Conservation (phyloP, 2,329 filamentous ascomycete species). For the Colletotrichum zoysiae region DNA sequence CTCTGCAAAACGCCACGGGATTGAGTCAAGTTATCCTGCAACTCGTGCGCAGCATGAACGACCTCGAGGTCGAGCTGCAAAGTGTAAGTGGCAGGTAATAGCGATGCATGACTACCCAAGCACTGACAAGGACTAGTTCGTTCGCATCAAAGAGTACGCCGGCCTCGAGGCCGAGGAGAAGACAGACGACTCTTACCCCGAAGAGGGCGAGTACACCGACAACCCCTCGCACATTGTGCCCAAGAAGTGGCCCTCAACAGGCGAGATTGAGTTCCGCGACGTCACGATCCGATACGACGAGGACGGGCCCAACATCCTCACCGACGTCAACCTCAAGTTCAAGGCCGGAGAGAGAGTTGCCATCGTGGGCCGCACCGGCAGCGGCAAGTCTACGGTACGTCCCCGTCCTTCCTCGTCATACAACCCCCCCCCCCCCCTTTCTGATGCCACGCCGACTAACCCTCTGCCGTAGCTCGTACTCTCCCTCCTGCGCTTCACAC, state of each 20-base stretch:
- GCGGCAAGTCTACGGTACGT: slow-evolving; percentile 83
- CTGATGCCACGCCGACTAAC: neutral
- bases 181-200: slow-evolving; percentile 54
- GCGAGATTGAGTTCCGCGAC: slow-evolving; percentile 64
- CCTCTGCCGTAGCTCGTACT: slow-evolving; percentile 54
- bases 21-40: slow-evolving; percentile 64
- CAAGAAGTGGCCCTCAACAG: slow-evolving; percentile 58
- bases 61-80: slow-evolving; percentile 69
- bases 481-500: slow-evolving; percentile 67
- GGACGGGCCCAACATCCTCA: slow-evolving; percentile 62
- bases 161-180: slow-evolving; percentile 60
- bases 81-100: slow-evolving; percentile 55
- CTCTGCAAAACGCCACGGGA: slow-evolving; percentile 67
- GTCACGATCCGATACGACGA: slow-evolving; percentile 63
- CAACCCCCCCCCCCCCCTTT: too few species aligned
- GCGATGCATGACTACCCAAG: neutral
- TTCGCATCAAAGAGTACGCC: slow-evolving; percentile 63
- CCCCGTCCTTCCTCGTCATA: neutral
- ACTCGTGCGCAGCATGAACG: slow-evolving; percentile 67
- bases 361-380: slow-evolving; percentile 84
- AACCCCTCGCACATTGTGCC: slow-evolving; percentile 54
- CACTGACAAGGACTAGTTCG: slow-evolving; percentile 53
- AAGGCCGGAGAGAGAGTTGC: slow-evolving; percentile 80
- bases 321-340: slow-evolving; percentile 63
- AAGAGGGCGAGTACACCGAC: slow-evolving; percentile 57